Evolutionary conservation across 371 early-diverging fungal genomes (phyloP).

Genomic region (Apophysomyces sp.): DNA sequence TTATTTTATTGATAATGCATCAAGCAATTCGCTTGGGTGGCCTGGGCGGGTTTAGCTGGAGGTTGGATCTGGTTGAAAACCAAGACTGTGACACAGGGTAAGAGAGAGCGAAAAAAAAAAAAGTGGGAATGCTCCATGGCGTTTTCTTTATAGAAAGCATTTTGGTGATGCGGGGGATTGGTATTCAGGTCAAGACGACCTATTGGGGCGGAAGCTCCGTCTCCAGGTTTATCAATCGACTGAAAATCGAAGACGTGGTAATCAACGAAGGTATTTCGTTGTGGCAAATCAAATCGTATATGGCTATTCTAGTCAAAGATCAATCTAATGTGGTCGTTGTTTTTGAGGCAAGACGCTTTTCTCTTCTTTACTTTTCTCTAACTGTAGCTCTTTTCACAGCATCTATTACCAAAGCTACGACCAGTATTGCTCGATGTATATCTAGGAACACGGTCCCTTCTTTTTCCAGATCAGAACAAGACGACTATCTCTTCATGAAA

Average conservation of each 20-base stretch:
- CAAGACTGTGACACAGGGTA: conserved; percentile 7
- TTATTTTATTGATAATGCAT: neutral
- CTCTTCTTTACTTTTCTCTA: neutral
- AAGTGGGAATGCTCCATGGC: neutral
- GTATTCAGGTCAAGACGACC: conserved; percentile 66
- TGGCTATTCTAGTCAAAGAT: conserved; percentile 67
- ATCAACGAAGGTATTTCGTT: conserved; percentile 78
- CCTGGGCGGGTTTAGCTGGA: neutral
- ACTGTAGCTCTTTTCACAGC: conserved; percentile 24
- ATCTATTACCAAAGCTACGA: conserved; percentile 52
- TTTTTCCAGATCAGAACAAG: conserved; percentile 41
- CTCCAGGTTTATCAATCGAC: conserved; percentile 62
- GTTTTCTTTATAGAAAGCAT: conserved; percentile 51
- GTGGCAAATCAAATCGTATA: conserved; percentile 72
- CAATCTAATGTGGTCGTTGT: conserved; percentile 67
- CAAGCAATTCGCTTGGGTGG: conserved; percentile 1
- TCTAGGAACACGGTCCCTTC: conserved; percentile 53
- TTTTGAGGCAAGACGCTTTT: conserved; percentile 56
- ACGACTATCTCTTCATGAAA: neutral
- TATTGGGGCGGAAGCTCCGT: conserved; percentile 56
- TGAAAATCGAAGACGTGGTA: conserved; percentile 63
- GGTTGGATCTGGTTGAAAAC: conserved; percentile 9
- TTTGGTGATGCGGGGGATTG: conserved; percentile 65
- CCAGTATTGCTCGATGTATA: conserved; percentile 55
- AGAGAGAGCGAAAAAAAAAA: neutral